These are phyloP conservation scores for Phytophthora niederhauseri DNA, from an alignment of 352 stramenopile genomes.

Conservation along the genomic window DNA sequence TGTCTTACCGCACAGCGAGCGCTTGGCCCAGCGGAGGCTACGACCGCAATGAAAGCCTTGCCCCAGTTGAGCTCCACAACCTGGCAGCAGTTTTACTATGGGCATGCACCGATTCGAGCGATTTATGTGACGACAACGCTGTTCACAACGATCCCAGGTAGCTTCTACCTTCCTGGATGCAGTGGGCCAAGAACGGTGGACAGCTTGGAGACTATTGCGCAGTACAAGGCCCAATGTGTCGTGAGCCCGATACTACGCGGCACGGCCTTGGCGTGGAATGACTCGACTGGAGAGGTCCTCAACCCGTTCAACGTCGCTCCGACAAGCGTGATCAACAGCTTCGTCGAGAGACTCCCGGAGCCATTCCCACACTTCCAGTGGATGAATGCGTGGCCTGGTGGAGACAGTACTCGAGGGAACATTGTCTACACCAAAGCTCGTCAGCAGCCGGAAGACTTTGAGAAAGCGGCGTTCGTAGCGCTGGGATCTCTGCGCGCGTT, in stretches of 20 bases:
- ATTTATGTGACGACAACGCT: conserved; percentile 6
- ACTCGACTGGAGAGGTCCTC: conserved; percentile 17
- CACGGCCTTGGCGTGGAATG: conserved; percentile 39
- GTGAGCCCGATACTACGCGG: conserved; percentile 41
- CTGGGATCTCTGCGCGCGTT: conserved; percentile 51
- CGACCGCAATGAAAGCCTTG: conserved; percentile 13
- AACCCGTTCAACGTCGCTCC: conserved; percentile 50
- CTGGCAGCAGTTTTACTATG: conserved; percentile 33
- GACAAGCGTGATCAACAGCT: conserved; percentile 32
- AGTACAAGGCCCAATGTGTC: conserved; percentile 37
- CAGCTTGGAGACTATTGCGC: conserved; percentile 14
- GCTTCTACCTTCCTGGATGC: conserved; percentile 24
- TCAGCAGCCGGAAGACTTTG: conserved; percentile 26
- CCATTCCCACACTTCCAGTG: conserved; percentile 39
- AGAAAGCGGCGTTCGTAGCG: conserved; percentile 35
- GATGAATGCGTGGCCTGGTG: conserved; percentile 47
- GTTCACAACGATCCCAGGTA: conserved; percentile 21
- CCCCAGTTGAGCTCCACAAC: conserved; percentile 7
- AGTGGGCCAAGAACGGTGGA: conserved; percentile 20
- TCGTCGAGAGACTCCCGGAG: conserved; percentile 38
- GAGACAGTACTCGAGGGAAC: conserved; percentile 45
- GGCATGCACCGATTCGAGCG: conserved; percentile 5
- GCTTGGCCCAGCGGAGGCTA: conserved; percentile 21
- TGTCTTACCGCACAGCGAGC: conserved; percentile 43
- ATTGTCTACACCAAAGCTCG: conserved; percentile 46